Evolutionary conservation across 805 yeast species (phyloP), one percentile per base, ranked within the genome.

Genomic region (Wickerhamomyces alni): DNA sequence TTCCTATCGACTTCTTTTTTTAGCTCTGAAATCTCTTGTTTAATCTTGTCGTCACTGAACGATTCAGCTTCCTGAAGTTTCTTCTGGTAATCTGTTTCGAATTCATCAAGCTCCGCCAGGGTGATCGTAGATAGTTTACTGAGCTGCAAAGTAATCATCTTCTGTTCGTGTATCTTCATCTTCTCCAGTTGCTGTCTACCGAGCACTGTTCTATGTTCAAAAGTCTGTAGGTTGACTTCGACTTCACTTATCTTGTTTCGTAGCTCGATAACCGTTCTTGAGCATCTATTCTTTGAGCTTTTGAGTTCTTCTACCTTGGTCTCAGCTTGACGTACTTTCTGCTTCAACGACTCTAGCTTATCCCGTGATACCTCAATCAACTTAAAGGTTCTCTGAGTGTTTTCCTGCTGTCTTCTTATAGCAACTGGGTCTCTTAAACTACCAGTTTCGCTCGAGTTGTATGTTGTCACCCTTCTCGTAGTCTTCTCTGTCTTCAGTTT

Each of bases 31-130:
- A 61, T 50, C 25, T 59, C 55, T 15, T 5, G 21, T n/a, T 21
- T 40, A 13, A 50, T 17, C 5, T 47, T 49, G 7, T 54, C 55
- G 43, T 61, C 63, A 13, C 51, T 45, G 17, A 24, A 37, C 4
- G 36, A n/a, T 7, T 31, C 22, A 4, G 33, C 33, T 8, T 6
- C 12, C n/a, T 31, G 24, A 13, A 36, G 35, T 13, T 29, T 39
- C 19, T 27, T 17, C 8, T 30, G 26, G 6, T 43, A 40, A 3
- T 40, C 38, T 4, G 40, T 37, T n/a, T 58, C 54, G 28, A 67
- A 44, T 36, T 67, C 66, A 43, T 59, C 62, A 43, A 64, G 30
- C 60, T 61, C 36, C 51, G 55, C 28, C 46, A 51, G 15, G 57
- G 50, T 26, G 50, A 47, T 17, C 29, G 59, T 55, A 19, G 56